A percentile compares a stretch with the other conserved stretches of the same genome.
Conservation (phyloP, 148 eudicot species). For the Persicaria tinctoria region DNA sequence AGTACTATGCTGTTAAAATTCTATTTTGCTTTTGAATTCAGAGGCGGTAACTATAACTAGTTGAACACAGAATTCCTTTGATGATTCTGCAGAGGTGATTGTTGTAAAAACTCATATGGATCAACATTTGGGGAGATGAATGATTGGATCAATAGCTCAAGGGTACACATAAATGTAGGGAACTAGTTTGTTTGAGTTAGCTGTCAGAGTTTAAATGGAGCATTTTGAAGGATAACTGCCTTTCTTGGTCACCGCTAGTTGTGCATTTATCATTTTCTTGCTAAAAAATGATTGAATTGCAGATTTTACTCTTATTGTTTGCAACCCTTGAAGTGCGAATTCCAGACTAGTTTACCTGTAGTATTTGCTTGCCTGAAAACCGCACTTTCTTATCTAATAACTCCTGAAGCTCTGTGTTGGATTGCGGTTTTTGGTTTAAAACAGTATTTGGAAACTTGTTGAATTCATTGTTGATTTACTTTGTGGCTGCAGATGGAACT, state of each 20-base stretch:
- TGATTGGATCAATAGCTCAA: no score
- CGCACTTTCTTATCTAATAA: neutral
- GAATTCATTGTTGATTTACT: neutral
- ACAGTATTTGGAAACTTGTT: neutral
- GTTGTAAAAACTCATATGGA: no score
- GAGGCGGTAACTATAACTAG: neutral
- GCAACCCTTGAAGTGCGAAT: neutral
- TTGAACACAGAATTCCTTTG: neutral
- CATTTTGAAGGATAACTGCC: no score
- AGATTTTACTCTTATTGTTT: no score
- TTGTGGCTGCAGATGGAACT: constrained; percentile 66
- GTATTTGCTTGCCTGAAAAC: neutral
- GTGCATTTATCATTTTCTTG: no score
- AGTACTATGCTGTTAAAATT: constrained; percentile 6
- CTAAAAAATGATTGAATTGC: no score
- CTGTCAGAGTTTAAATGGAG: neutral
- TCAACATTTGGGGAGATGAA: no score
- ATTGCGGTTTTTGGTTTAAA: no score
- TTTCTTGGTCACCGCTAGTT: no score
- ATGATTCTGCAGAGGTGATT: no score
- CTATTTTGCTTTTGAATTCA: neutral
- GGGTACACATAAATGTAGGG: neutral
- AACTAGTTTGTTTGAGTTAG: no score
- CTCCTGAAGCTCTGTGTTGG: neutral
- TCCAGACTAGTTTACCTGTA: neutral